phyloP scores from a whole-genome alignment of 768 basidiomycete genomes.

The Baorangia bicolor region DNA sequence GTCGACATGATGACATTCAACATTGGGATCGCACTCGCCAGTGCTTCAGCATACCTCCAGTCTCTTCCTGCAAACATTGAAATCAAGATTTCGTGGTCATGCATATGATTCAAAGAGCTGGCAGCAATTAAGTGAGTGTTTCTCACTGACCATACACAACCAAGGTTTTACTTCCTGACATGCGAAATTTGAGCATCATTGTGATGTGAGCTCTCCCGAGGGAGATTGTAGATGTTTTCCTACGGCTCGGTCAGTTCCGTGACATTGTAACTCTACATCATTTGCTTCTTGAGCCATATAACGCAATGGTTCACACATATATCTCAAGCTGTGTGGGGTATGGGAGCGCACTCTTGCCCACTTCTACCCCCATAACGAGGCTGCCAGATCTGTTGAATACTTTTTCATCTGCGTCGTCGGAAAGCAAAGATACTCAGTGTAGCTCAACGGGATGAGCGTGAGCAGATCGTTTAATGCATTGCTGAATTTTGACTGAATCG shows the following conservation, averaged over 20 bases:
- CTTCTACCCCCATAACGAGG: slow-evolving; percentile 1
- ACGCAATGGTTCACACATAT: slow-evolving; percentile 16
- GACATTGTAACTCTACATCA: slow-evolving; percentile 13
- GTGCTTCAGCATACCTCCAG: not conserved
- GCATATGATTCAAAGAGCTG: not conserved
- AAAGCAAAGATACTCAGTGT: not conserved
- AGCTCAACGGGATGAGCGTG: slow-evolving; percentile 17
- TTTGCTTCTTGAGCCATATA: slow-evolving; percentile 3
- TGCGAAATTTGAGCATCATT: not conserved
- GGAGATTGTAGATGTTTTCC: slow-evolving; percentile 1
- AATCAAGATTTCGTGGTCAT: not conserved
- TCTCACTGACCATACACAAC: not conserved
- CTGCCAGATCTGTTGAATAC: not conserved
- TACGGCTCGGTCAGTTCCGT: slow-evolving; percentile 8
- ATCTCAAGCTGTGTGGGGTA: slow-evolving; percentile 3
- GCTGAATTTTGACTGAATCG: not conserved
- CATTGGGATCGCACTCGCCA: not conserved
- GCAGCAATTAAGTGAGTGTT: not conserved
- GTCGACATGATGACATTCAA: not conserved
- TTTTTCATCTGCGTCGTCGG: not conserved
- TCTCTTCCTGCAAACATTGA: not conserved
- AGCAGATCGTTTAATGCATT: not conserved
- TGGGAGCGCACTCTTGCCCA: slow-evolving; percentile 1
- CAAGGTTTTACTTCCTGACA: not conserved
- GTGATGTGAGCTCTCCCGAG: slow-evolving; percentile 2